These are phyloP conservation scores for Phaseolus coccineus DNA, from an alignment of 331 rosid genomes.

Conservation along the genomic window DNA sequence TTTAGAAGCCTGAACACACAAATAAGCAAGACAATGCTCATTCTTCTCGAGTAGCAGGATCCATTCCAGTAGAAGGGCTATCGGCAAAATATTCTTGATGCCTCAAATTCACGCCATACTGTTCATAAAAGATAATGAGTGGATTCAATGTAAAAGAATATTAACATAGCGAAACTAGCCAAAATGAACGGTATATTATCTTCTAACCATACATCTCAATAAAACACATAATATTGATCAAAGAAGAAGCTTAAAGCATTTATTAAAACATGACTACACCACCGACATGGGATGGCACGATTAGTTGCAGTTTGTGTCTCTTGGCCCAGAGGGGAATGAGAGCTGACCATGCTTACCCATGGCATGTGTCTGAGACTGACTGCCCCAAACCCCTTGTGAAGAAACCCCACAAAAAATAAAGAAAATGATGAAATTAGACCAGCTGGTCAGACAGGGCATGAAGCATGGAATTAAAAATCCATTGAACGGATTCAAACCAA, in stretches of 20 bases:
- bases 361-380: not conserved
- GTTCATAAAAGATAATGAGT: slow-evolving; percentile 48
- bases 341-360: not conserved
- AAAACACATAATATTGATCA: slow-evolving; percentile 22
- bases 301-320: not conserved
- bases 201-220: slow-evolving; percentile 9
- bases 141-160: slow-evolving; percentile 12
- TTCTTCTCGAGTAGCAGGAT: slow-evolving; percentile 90
- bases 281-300: not conserved
- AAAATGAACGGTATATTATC: slow-evolving; percentile 4
- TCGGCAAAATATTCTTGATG: slow-evolving; percentile 99
- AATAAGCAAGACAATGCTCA: slow-evolving; percentile 51
- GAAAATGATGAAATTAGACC: not conserved
- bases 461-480: slow-evolving; percentile 5
- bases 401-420: not conserved
- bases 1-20: slow-evolving; percentile 30
- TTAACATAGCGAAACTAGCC: slow-evolving; percentile 12
- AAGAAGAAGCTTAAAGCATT: slow-evolving; percentile 1
- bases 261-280: slow-evolving; percentile 1
- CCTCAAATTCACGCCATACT: slow-evolving; percentile 89
- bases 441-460: not conserved
- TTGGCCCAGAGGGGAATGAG: not conserved
- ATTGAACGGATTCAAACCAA: not conserved
- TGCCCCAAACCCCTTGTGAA: not conserved
- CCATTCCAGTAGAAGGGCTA: slow-evolving; percentile 89